Conservation (phyloP, 192 early-diverging fungal species). For the Coemansia sp. region DNA sequence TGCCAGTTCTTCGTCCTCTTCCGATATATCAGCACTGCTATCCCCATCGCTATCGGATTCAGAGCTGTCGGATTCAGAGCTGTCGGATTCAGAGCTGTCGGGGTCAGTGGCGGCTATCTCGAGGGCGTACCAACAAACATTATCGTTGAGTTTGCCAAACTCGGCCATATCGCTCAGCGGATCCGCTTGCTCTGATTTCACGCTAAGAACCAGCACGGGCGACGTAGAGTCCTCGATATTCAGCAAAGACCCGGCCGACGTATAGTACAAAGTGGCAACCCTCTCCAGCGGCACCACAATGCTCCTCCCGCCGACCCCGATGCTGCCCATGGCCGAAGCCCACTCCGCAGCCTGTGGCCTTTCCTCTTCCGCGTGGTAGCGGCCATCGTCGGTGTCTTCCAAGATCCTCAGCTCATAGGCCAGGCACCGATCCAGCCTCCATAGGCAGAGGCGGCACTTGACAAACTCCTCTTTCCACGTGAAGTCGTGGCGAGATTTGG, state of each 20-base stretch:
- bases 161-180: not conserved
- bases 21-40: not conserved
- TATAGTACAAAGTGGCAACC: constrained; percentile 67
- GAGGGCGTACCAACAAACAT: constrained; percentile 26
- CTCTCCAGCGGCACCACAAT: constrained; percentile 47
- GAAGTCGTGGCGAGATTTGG: constrained; percentile 58
- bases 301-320: constrained; percentile 9
- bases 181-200: constrained; percentile 16
- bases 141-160: constrained; percentile 33
- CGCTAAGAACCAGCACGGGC: constrained; percentile 71
- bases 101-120: constrained; percentile 1
- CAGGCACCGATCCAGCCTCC: constrained; percentile 16
- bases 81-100: not conserved
- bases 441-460: constrained; percentile 50
- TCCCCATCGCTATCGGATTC: constrained; percentile 5
- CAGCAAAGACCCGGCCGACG: constrained; percentile 66
- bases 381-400: constrained; percentile 72
- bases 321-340: constrained; percentile 5
- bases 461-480: constrained; percentile 83
- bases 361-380: constrained; percentile 68
- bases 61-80: not conserved
- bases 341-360: constrained; percentile 2
- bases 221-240: constrained; percentile 71
- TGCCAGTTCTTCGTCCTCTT: not conserved
- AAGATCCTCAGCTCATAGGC: constrained; percentile 59